phyloP scores from a whole-genome alignment of 2,329 filamentous ascomycete genomes.

The Colletotrichum chrysophilum region DNA sequence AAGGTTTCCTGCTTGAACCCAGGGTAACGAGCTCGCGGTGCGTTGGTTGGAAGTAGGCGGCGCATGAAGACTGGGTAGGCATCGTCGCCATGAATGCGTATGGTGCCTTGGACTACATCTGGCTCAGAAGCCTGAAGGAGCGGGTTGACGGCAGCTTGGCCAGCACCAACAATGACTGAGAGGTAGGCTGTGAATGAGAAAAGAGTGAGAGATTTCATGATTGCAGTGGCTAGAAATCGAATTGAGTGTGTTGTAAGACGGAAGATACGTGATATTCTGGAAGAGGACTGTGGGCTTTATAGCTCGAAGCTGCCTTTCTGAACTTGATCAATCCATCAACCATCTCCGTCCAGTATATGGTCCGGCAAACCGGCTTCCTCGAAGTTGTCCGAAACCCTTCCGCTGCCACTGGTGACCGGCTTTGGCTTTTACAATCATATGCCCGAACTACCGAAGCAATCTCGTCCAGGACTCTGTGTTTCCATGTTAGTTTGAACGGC shows the following conservation, averaged over 20 bases:
- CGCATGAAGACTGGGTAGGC: background rate
- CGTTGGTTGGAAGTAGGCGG: background rate
- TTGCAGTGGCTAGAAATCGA: background rate
- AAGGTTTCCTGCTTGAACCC: background rate
- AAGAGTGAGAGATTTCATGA: background rate
- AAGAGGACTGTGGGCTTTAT: background rate
- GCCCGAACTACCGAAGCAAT: background rate
- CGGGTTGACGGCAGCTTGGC: background rate
- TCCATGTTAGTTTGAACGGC: background rate
- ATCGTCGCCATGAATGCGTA: background rate
- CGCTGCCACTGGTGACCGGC: accelerated
- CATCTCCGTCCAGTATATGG: accelerated
- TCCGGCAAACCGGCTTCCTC: background rate
- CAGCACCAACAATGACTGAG: background rate
- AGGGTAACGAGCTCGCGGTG: background rate
- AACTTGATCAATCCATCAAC: accelerated
- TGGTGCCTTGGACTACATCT: background rate
- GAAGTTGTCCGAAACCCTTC: accelerated
- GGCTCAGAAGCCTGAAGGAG: background rate
- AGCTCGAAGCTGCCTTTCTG: background rate
- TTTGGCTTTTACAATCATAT: accelerated
- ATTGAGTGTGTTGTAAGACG: background rate
- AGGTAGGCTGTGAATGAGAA: background rate
- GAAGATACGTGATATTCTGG: background rate
- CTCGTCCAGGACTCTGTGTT: accelerated